Percentiles rank a stretch among this genome's conserved stretches.
These are phyloP conservation scores for Yarrowia phangngaensis DNA, from an alignment of 805 yeast species.

Conservation along the genomic window DNA sequence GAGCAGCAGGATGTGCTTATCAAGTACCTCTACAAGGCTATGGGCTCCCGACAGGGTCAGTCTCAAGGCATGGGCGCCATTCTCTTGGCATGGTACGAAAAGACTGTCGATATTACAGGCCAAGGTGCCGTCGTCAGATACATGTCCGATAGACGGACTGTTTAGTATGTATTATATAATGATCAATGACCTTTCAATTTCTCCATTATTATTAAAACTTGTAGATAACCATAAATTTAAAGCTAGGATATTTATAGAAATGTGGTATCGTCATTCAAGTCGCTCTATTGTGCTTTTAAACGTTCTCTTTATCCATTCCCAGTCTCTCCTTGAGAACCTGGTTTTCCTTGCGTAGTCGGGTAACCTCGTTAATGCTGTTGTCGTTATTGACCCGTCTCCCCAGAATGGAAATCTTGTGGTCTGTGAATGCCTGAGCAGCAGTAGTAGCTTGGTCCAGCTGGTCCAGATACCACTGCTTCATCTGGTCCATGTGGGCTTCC, in stretches of 20 bases:
- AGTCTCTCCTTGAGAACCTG: slow-evolving; percentile 9
- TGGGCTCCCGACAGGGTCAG: slow-evolving; percentile 57
- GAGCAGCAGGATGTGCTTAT: slow-evolving; percentile 73
- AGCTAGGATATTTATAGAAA: no score
- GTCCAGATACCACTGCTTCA: slow-evolving; percentile 36
- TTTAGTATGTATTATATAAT: no score
- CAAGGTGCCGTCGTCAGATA: slow-evolving; percentile 85
- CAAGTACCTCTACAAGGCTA: slow-evolving; percentile 81
- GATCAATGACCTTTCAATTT: no score
- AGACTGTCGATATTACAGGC: slow-evolving; percentile 77
- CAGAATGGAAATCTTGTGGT: slow-evolving; percentile 32
- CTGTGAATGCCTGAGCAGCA: slow-evolving; percentile 30
- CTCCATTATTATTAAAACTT: no score
- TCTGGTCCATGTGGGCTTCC: slow-evolving; percentile 34
- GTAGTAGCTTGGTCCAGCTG: slow-evolving; percentile 29
- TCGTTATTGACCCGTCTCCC: slow-evolving; percentile 16
- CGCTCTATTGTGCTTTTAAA: no score
- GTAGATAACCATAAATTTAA: no score
- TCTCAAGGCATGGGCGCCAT: slow-evolving; percentile 86
- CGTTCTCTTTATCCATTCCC: slow-evolving; percentile 7
- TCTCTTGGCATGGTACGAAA: slow-evolving; percentile 87
- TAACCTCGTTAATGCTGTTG: slow-evolving; percentile 6
- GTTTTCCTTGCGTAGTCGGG: slow-evolving; percentile 7
- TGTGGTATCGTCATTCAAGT: no score
- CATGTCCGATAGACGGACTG: slow-evolving; percentile 78